A percentile compares a stretch with the other conserved stretches of the same genome.
Conservation (phyloP, 345 rosid genomes). For the Eucalyptus globulus region DNA sequence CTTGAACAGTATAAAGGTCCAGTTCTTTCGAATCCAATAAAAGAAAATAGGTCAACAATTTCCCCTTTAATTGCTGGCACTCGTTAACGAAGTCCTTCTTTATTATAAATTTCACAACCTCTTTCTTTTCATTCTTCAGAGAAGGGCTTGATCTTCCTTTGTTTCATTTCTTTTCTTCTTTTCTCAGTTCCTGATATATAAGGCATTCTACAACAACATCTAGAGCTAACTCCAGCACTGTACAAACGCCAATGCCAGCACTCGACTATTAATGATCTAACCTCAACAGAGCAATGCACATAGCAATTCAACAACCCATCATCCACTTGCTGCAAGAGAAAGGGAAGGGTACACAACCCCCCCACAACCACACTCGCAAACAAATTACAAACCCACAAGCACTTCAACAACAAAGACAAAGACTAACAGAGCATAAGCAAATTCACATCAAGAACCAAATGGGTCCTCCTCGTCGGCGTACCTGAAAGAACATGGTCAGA, state of each 20-base stretch:
- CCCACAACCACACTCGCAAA: not conserved
- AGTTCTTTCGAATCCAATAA: not conserved
- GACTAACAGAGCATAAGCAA: not conserved
- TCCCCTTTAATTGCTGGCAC: not conserved
- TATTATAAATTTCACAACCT: not conserved
- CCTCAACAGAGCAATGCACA: not conserved
- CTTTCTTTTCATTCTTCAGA: not conserved
- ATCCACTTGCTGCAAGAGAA: not conserved
- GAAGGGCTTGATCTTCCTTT: not conserved
- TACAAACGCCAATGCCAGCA: not conserved
- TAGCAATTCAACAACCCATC: not conserved
- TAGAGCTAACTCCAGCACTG: not conserved
- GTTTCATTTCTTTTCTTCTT: not conserved
- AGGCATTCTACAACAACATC: not conserved
- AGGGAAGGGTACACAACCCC: not conserved
- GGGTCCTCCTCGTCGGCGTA: not conserved
- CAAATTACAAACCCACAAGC: not conserved
- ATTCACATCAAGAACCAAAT: not conserved
- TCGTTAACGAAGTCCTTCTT: not conserved
- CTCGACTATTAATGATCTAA: not conserved
- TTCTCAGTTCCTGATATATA: not conserved
- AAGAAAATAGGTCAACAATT: not conserved
- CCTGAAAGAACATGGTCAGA: constrained; percentile 87
- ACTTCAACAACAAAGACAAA: not conserved
- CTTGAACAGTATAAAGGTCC: not conserved